Percentiles rank a stretch among this genome's conserved stretches.
Conservation (phyloP, 2,329 filamentous ascomycete genomes). For the Monosporascus ibericus region DNA sequence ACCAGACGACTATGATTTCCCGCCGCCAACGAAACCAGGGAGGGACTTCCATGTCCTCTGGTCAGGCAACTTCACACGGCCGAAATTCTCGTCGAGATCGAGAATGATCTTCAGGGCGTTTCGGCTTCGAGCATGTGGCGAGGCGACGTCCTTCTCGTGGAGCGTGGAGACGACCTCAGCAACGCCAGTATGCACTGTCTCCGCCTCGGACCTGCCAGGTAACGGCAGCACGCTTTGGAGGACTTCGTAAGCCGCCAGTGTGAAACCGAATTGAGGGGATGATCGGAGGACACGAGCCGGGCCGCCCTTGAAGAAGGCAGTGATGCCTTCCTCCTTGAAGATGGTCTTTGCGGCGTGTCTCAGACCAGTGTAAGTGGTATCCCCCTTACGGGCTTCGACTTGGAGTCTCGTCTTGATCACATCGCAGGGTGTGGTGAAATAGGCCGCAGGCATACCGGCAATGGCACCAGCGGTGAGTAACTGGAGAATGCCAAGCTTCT, state of each 20-base stretch:
- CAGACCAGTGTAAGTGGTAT: constrained; percentile 79
- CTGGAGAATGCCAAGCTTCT: constrained; percentile 86
- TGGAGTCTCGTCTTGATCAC: constrained; percentile 99
- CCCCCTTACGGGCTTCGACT: constrained; percentile 94
- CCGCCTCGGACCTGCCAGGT: constrained; percentile 54
- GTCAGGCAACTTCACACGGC: constrained; percentile 58
- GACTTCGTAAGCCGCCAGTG: constrained; percentile 89
- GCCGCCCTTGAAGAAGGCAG: constrained; percentile 97
- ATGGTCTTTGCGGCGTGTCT: constrained; percentile 81
- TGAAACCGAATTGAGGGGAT: constrained; percentile 97
- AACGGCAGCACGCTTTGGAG: constrained; percentile 75
- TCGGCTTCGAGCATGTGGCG: constrained; percentile 57
- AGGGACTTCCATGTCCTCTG: constrained; percentile 47
- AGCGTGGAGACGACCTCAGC: constrained; percentile 59
- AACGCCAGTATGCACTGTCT: constrained; percentile 51
- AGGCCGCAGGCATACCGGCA: constrained; percentile 84
- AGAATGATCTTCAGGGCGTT: constrained; percentile 95
- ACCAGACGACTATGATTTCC: background rate
- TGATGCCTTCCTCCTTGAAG: constrained; percentile 85
- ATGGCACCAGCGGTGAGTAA: constrained; percentile 93
- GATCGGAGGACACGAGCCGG: constrained; percentile 92
- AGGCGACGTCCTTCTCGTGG: constrained; percentile 51
- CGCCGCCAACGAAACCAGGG: constrained; percentile 40
- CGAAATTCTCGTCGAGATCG: constrained; percentile 91
- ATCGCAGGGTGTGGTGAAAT: constrained; percentile 94